Percentiles rank a stretch among this genome's conserved stretches.
Evolutionary conservation across 1,139 yeast species (phyloP).

Genomic region (Diutina siamensis): DNA sequence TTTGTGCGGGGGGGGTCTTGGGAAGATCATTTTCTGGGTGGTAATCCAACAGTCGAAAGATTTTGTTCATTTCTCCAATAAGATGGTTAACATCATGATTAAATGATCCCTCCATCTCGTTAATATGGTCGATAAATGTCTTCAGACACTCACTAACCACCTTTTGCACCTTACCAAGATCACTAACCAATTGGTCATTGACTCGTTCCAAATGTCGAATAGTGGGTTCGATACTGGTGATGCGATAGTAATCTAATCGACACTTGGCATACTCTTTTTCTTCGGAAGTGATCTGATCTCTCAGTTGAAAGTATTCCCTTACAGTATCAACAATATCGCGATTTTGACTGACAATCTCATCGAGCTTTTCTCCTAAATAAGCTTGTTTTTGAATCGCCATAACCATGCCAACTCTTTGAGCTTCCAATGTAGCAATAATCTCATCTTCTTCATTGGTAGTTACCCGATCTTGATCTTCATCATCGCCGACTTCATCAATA

Average conservation of each 20-base stretch:
- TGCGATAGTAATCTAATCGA: background rate
- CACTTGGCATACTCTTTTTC: conserved; percentile 1
- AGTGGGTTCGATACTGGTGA: background rate
- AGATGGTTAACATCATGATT: background rate
- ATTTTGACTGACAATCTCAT: background rate
- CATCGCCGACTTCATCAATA: background rate
- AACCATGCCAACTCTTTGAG: background rate
- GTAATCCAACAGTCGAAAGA: background rate
- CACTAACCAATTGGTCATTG: background rate
- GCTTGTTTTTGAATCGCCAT: conserved; percentile 1
- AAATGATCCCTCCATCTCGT: background rate
- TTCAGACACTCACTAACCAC: background rate
- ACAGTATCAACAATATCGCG: background rate
- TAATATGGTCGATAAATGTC: background rate
- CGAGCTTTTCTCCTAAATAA: background rate
- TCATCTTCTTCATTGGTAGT: background rate
- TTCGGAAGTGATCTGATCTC: conserved; percentile 3
- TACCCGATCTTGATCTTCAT: background rate
- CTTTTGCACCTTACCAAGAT: background rate
- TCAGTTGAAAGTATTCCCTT: background rate
- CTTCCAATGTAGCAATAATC: background rate
- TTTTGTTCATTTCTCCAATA: conserved; percentile 1
- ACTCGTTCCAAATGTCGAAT: background rate
- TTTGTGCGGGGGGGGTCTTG: background rate
- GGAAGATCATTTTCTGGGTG: background rate